Base-by-base conservation (phyloP, 306 rosid genomes). In the Rosa chinensis region DNA sequence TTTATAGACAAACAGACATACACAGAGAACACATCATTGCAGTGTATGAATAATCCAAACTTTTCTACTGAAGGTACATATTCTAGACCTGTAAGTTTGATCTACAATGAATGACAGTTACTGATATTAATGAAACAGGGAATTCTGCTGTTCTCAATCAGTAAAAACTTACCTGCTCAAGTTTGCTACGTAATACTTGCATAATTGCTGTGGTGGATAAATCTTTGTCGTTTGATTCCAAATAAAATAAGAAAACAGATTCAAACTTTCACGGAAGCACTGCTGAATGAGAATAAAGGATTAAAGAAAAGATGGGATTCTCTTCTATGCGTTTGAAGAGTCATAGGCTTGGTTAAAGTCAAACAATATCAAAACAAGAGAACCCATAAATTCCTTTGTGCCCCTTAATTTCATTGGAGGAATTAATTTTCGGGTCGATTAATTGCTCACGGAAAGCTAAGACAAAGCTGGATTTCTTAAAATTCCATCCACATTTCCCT, bases 201-300 rank as follows among this genome's bases (percentile, higher is more conserved):
- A 66, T 39, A 8, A 37, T 17, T 39, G 28, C 25, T 66, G 70
- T 64, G 61, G 16, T 23, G 82, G 45, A 70, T 5, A 37, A 14
- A 67, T 70, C 5, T 45, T 56, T 78, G 82, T 82, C 85, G 66
- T 77, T 45, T 66, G 8, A 72, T 45, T 17, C 58, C 25, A 37
- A 66, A 47, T 50, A 21, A 11, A 10, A 48, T 49, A 48, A 45
- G 21, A 49, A 11, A 47, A 55, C 5, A 37, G 28, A 14, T 35
- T 28, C 17, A 16, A 42, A 59, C 25, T 61, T 66, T 48, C 56
- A 49, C 17, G 32, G 12, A 40, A 4, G 35, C 42, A 62, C 47
- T 25, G 20, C 49, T 64, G 66, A 64, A 16, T 12, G 45, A 9
- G 32, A 0, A 68, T 17, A 8, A 66, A 17, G 49, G 44, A 56